Evolutionary conservation across 768 basidiomycete species (phyloP).

Genomic region (Mycena leptocephala): DNA sequence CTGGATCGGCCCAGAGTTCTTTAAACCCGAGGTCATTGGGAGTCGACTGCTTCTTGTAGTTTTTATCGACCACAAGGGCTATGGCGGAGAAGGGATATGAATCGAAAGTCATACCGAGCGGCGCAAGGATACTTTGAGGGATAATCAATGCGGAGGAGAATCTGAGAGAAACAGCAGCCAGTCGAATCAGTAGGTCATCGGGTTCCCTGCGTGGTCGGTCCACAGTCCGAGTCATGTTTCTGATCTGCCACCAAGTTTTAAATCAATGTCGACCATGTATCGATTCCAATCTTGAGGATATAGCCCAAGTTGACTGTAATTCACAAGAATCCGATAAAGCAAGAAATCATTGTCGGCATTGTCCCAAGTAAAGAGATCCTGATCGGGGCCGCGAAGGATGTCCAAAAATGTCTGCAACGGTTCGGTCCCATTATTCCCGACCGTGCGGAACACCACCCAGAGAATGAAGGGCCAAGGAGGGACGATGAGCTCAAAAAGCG

Average conservation of each 20-base stretch:
- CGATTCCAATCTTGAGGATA: no score
- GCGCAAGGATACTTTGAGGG: background rate
- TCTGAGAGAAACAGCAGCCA: background rate
- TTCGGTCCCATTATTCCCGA: background rate
- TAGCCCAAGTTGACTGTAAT: no score
- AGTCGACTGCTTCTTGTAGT: background rate
- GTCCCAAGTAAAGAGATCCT: background rate
- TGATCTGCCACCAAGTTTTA: no score
- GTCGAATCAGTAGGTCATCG: background rate
- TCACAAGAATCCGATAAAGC: no score
- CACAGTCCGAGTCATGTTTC: background rate
- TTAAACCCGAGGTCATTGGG: background rate
- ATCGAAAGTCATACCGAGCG: background rate
- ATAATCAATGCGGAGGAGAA: background rate
- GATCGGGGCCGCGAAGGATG: background rate
- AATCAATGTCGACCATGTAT: no score
- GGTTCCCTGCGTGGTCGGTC: background rate
- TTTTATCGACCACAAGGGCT: background rate
- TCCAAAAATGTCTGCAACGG: background rate
- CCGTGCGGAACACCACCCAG: constrained; percentile 17
- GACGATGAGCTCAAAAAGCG: background rate
- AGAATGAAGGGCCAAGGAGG: constrained; percentile 11
- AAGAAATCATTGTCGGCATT: no score
- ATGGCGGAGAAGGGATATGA: background rate
- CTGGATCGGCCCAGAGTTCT: background rate